Evolutionary conservation across 2,329 filamentous ascomycete genomes (phyloP), one percentile per base, ranked within the genome.

Genomic region (Neopestalotiopsis clavispora): DNA sequence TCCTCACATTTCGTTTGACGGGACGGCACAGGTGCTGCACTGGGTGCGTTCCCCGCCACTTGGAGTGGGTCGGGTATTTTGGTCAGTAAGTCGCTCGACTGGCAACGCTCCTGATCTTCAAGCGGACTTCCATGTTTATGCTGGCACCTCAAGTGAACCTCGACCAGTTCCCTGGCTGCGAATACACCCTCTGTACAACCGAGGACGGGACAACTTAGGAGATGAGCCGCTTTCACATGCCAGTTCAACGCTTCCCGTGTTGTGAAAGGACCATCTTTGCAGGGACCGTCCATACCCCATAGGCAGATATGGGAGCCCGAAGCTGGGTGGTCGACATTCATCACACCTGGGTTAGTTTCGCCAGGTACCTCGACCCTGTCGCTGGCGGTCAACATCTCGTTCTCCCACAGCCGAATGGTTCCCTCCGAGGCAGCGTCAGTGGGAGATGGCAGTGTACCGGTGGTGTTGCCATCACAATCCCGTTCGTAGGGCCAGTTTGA

Each of bases 161-260:
- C 75, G 1, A 85, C 73, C 4, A 80, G 69, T n/a, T 78, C 78
- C 5, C 71, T 72, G 52, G 67, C 80, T n/a, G 73, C 71, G 49
- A 83, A 82, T 0, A 73, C 71, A n/a, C 73, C 74, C 64, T 83
- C 80, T 42, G 75, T 73, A 67, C 83, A 85, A 0, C 78, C 80
- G 0, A 75, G 71, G 1, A 78, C 76, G 0, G 83, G 83, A 38
- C 83, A 85, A 32, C 81, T 72, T 34, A 84, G 76, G 12, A 84
- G 75, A 69, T 85, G 83, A 61, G 84, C 79, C 23, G 75, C 74
- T 67, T 84, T 83, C 52, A 85, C 81, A 68, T 85, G 83, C 75
- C 82, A 80, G 17, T 79, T 76, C 40, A 84, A 77, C 9, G 78
- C 81, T 42, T 79, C 78, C 14, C 75, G 76, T 1, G 80, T 79